A percentile compares a stretch with the other conserved stretches of the same genome.
Conservation (phyloP, 2,329 filamentous ascomycete species). For the Epichloe brachyelytri region DNA sequence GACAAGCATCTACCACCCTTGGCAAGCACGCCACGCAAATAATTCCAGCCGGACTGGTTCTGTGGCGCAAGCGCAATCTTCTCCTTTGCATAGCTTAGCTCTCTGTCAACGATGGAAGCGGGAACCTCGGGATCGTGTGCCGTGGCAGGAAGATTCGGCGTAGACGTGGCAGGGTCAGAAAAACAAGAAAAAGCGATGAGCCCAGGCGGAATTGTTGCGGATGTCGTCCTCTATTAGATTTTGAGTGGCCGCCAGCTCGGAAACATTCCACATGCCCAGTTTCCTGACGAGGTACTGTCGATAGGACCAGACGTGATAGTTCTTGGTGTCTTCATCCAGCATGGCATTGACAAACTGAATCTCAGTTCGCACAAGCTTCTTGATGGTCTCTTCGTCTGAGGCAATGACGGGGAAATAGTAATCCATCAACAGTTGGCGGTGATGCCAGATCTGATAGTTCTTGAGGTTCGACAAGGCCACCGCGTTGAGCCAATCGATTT, state of each 20-base stretch:
- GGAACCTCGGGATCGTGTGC: conserved; percentile 45
- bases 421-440: conserved; percentile 53
- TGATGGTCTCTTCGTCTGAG: conserved; percentile 41
- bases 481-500: conserved; percentile 76
- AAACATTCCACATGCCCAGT: conserved; percentile 56
- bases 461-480: conserved; percentile 78
- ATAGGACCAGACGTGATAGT: conserved; percentile 98
- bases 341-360: conserved; percentile 65
- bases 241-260: conserved; percentile 60
- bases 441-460: conserved; percentile 97
- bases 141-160: conserved; percentile 33
- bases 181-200: conserved; percentile 92
- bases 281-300: conserved; percentile 57
- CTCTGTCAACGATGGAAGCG: conserved; percentile 52
- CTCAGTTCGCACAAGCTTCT: conserved; percentile 52
- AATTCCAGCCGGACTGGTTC: conserved; percentile 93
- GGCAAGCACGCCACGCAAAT: conserved; percentile 62
- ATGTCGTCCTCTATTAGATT: conserved; percentile 65
- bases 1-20: conserved; percentile 45
- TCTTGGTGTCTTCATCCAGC: conserved; percentile 79
- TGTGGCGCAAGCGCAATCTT: conserved; percentile 73
- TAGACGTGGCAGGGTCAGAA: conserved; percentile 40
- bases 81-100: conserved; percentile 60
- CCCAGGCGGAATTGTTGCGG: conserved; percentile 95
- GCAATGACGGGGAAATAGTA: conserved; percentile 46